Percentiles rank a stretch among this genome's conserved stretches.
Evolutionary conservation across 2,329 filamentous ascomycete genomes (phyloP).

Genomic region (Pseudopyrenochaeta lycopersici): DNA sequence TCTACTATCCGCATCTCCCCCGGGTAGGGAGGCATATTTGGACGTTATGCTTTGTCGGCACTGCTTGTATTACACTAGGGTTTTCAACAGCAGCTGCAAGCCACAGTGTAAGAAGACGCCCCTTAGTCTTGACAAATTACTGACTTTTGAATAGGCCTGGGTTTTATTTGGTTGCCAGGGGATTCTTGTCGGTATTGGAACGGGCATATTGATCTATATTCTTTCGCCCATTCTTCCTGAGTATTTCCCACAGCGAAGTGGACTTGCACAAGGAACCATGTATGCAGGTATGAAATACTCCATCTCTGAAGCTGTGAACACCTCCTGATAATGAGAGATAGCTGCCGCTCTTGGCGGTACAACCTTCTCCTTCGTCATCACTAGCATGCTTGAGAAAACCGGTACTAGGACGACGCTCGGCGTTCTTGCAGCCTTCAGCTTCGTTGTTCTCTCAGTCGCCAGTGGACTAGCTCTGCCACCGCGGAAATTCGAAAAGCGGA

Average conservation of each 20-base stretch:
- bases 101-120: constrained; percentile 18
- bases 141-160: constrained; percentile 35
- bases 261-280: constrained; percentile 35
- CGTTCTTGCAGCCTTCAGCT: constrained; percentile 49
- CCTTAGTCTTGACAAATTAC: neutral
- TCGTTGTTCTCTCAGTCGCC: constrained; percentile 51
- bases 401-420: constrained; percentile 58
- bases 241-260: constrained; percentile 59
- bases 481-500: constrained; percentile 50
- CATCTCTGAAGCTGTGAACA: neutral
- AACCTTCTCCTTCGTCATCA: constrained; percentile 32
- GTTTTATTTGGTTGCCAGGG: constrained; percentile 58
- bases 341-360: constrained; percentile 25
- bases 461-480: constrained; percentile 46
- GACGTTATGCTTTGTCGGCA: constrained; percentile 21
- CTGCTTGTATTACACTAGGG: constrained; percentile 20
- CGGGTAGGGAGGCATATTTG: constrained; percentile 25
- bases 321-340: constrained; percentile 7
- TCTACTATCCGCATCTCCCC: constrained; percentile 28
- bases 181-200: constrained; percentile 55
- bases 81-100: constrained; percentile 21
- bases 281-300: constrained; percentile 17
- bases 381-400: constrained; percentile 52
- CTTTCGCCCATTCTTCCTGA: constrained; percentile 59
- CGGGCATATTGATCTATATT: constrained; percentile 56